Conservation (phyloP, 2,329 filamentous ascomycete species). For the Fusarium lateritium region DNA sequence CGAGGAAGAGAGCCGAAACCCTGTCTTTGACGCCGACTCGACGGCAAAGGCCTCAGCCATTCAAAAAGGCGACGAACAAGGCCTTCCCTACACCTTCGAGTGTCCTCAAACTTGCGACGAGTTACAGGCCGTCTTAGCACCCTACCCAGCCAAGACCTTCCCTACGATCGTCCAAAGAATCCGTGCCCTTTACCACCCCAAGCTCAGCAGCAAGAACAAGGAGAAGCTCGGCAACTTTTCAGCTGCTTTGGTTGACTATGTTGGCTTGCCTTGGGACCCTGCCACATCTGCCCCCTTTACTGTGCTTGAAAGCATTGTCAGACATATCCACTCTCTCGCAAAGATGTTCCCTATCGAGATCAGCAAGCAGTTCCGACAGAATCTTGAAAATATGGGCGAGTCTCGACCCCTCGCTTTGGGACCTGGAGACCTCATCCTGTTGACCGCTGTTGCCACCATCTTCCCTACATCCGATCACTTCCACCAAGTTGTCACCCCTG, state of each 20-base stretch:
- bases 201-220: conserved; percentile 88
- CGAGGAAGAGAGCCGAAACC: conserved; percentile 68
- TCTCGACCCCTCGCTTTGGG: conserved; percentile 66
- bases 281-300: conserved; percentile 70
- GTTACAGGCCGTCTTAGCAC: conserved; percentile 76
- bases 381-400: conserved; percentile 71
- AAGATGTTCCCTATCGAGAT: conserved; percentile 87
- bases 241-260: conserved; percentile 74
- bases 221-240: conserved; percentile 80
- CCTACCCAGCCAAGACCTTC: conserved; percentile 74
- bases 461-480: conserved; percentile 98
- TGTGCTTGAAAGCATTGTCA: conserved; percentile 83
- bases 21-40: conserved; percentile 65
- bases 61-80: conserved; percentile 63
- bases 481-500: conserved; percentile 93
- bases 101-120: conserved; percentile 86
- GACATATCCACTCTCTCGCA: conserved; percentile 93
- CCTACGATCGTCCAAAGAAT: conserved; percentile 90
- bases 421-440: conserved; percentile 82
- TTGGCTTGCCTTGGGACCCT: conserved; percentile 64
- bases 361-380: conserved; percentile 81
- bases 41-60: conserved; percentile 55
- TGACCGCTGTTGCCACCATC: conserved; percentile 86
- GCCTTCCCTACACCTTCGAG: conserved; percentile 85
- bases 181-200: conserved; percentile 91